phyloP scores from a whole-genome alignment of 345 rosid genomes.

The Cardamine resedifolia region DNA sequence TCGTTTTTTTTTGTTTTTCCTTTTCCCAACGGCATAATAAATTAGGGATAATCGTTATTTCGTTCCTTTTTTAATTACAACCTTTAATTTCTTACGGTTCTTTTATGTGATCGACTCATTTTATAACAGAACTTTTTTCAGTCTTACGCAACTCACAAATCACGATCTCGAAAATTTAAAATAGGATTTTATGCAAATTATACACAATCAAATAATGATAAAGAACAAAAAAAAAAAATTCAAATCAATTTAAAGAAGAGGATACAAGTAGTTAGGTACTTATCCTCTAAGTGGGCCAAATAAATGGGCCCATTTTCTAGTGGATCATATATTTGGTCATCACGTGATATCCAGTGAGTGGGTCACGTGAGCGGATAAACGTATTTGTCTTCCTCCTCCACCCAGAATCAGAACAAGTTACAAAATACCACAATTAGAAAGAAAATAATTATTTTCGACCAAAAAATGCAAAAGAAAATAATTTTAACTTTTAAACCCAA shows the following conservation, averaged over 20 bases:
- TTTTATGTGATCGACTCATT: neutral
- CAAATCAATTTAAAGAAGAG: neutral
- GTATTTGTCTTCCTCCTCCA: neutral
- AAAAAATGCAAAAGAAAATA: too few relatives aligned
- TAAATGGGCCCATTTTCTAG: conserved; percentile 3
- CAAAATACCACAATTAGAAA: neutral
- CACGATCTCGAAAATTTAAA: neutral
- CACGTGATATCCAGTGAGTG: conserved; percentile 2
- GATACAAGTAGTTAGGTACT: neutral
- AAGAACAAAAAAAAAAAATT: too few relatives aligned
- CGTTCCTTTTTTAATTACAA: neutral
- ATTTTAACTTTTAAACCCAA: too few relatives aligned
- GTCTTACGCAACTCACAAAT: conserved; percentile 18
- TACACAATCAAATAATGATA: neutral
- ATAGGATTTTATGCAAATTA: conserved; percentile 3
- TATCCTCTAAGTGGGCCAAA: neutral
- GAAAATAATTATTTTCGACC: neutral
- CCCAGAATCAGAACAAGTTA: too few relatives aligned
- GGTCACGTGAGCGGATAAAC: conserved; percentile 4
- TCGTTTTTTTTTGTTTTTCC: neutral
- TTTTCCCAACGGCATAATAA: neutral
- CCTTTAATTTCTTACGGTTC: neutral
- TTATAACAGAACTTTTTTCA: neutral
- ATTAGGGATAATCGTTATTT: neutral
- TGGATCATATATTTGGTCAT: too few relatives aligned